Base-by-base conservation (phyloP, 148 eudicot genomes). In the Cornus kousa region DNA sequence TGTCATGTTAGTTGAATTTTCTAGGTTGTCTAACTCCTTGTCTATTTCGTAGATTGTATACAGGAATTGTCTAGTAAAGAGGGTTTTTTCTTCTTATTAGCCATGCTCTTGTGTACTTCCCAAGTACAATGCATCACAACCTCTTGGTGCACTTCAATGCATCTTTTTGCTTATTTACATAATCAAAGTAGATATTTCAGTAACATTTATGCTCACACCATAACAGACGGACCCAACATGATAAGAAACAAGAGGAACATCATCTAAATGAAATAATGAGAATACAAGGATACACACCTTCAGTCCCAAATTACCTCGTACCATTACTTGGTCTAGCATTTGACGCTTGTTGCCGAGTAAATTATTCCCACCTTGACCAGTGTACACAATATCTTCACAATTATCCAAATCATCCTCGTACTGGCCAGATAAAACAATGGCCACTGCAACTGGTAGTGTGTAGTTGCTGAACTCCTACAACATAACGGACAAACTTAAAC, bases 331-430 rank as follows among this genome's bases (percentile, higher is more conserved):
- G 77, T 93, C 89, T 5, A 66, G 43, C 0, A 76, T 65, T 72
- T 91, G 97, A 16, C 83, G 88, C 75, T 85, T 91, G 68, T 83
- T 80, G 23, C 93, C 97, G 77, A 88, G 86, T 46, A 93, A 79
- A 77, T 91, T 81, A 73, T 91, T 84, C 22, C 97, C 97, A 57
- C 93, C 95, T 76, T 91, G 88, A 67, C 97, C 95, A 40, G 93
- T 93, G 78, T 93, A 93, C 0, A 87, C 78, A 14, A 93, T 72
- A 70, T 93, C 90, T 8, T 93, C 93, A 9, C 80, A 81, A 22
- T 88, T 88, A 82, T 93, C 97, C 50, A 79, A 19, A 75, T 93
- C 90, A 80, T 93, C 97, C 80, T 89, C 97, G 72, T 93, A 93
- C 70, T 88, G 93, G 20, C 95, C 95, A 23, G 97, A 93, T 77